These are phyloP conservation scores for Candida koratica DNA, from an alignment of 805 yeast species.

Conservation along the genomic window DNA sequence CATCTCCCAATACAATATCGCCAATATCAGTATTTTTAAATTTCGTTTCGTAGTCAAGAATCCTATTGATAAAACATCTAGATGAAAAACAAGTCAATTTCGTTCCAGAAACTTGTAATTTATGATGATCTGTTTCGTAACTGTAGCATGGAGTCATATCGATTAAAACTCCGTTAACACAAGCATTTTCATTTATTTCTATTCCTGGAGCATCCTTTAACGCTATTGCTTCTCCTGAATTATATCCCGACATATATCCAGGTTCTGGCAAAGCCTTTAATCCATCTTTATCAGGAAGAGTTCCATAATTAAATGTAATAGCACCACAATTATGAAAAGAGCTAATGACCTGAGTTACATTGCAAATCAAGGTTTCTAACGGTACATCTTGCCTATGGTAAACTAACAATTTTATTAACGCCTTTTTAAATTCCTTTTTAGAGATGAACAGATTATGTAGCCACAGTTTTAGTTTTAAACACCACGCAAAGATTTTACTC, in stretches of 20 bases:
- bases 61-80: slow-evolving; percentile 31
- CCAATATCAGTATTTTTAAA: slow-evolving; percentile 23
- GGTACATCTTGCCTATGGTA: slow-evolving; percentile 48
- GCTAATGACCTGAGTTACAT: slow-evolving; percentile 46
- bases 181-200: slow-evolving; percentile 17
- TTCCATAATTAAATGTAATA: slow-evolving; percentile 26
- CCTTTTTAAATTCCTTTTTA: slow-evolving; percentile 48
- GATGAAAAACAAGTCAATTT: slow-evolving; percentile 33
- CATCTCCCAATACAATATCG: slow-evolving; percentile 37
- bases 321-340: slow-evolving; percentile 43
- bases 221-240: slow-evolving; percentile 10
- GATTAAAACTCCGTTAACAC: slow-evolving; percentile 40
- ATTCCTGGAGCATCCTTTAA: slow-evolving; percentile 16
- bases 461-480: slow-evolving; percentile 50
- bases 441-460: slow-evolving; percentile 49
- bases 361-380: slow-evolving; percentile 46
- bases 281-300: slow-evolving; percentile 13
- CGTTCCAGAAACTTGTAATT: slow-evolving; percentile 1
- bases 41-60: slow-evolving; percentile 25
- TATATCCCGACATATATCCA: slow-evolving; percentile 3
- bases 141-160: slow-evolving; percentile 48
- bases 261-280: slow-evolving; percentile 13
- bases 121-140: slow-evolving; percentile 14
- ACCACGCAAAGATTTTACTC: slow-evolving; percentile 52
- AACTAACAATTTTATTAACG: slow-evolving; percentile 49